Conservation (phyloP, 148 eudicot genomes). For the Camellia granthamiana region DNA sequence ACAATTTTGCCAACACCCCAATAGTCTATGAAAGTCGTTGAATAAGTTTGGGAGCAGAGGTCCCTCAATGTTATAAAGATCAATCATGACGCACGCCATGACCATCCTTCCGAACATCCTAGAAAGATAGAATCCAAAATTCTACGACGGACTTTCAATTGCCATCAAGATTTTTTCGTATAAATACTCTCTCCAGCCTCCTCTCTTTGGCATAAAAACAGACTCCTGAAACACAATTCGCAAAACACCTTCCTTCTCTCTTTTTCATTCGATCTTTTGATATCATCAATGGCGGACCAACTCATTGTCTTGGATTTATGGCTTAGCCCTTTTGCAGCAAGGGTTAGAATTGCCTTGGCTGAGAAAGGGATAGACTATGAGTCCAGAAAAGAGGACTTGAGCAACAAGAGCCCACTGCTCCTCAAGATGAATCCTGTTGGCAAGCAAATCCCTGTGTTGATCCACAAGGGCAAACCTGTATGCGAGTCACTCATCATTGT, state of each 20-base stretch:
- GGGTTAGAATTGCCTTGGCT: constrained; percentile 37
- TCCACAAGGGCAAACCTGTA: constrained; percentile 25
- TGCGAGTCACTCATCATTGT: constrained; percentile 29
- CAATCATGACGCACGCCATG: too few relatives aligned
- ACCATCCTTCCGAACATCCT: too few relatives aligned
- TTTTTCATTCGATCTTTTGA: neutral
- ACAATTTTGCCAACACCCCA: too few relatives aligned
- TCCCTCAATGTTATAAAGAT: too few relatives aligned
- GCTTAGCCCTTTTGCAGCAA: constrained; percentile 29
- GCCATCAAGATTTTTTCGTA: neutral
- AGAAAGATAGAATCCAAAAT: too few relatives aligned
- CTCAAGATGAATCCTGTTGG: constrained; percentile 32
- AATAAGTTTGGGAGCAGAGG: too few relatives aligned
- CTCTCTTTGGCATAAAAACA: neutral
- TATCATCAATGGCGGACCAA: constrained; percentile 14
- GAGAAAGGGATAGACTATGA: constrained; percentile 37
- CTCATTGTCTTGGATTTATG: constrained; percentile 24
- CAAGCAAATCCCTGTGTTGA: constrained; percentile 26
- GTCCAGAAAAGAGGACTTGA: constrained; percentile 25
- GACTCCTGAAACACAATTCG: neutral
- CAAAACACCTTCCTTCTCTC: neutral
- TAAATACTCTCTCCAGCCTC: neutral
- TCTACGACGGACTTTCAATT: too few relatives aligned
- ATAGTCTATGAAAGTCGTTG: too few relatives aligned
- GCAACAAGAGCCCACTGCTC: constrained; percentile 21